Evolutionary conservation across 1,284 basidiomycete species (phyloP), one percentile per base, ranked within the genome.

Genomic region (Microbotryum violaceum): DNA sequence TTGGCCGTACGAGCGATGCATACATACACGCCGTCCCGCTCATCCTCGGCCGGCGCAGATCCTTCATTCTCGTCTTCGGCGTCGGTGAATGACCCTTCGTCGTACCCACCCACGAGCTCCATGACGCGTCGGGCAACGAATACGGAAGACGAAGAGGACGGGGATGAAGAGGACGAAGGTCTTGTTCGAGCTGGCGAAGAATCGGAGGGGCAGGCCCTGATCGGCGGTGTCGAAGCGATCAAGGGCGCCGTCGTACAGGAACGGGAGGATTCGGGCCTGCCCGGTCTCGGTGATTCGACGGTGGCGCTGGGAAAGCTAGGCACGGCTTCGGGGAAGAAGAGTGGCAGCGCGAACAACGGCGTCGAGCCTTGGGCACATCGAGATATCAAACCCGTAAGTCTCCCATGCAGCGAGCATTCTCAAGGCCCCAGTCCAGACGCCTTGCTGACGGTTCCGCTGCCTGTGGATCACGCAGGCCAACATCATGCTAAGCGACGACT

Each of bases 1-100:
- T 83, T 89, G 68, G 94, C 89, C 57, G 84, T 98, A 8, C 83
- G 87, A 55, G 91, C 91, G 5, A 91, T 99, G 89, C 94, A 99
- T 75, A 83, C 83, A 64, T 90, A 90, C 74, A 82, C 81, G 80
- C 83, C 9, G 77, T 77, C 9, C 65, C 77, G 54, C 72, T 77
- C 74, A 64, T 56, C 70, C 72, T 42, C 37, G 12, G 37, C 14
- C 37, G 14, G 14, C 72, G 53, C 58, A 37, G 57, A 61, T 20
- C 61, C 63, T 18, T 49, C 58, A 3, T 25, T 56, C 33, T 21
- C 48, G 1, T 10, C 61, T 23, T 49, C 53, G 58, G 52, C 12
- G 55, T 67, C 23, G 63, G 67, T 1, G 68, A 71, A 25, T 64
- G 71, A 8, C 74, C 58, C 48, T 71, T 69, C 54, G 73, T 58